These are phyloP conservation scores for Nothophytophthora sp. DNA, from an alignment of 352 stramenopile genomes.

Conservation along the genomic window DNA sequence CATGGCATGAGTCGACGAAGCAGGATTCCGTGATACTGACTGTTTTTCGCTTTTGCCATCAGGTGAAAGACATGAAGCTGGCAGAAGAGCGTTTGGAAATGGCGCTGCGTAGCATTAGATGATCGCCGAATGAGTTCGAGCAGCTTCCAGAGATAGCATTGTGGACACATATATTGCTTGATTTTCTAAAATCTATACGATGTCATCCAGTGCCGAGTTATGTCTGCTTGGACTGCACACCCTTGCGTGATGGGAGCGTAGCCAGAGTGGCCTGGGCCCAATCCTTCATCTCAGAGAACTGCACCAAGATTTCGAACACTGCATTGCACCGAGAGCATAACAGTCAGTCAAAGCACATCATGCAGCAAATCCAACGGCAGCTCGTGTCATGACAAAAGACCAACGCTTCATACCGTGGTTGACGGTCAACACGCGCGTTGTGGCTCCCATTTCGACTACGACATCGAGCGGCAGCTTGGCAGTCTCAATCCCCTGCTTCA, in stretches of 20 bases:
- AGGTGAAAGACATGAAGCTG: constrained; percentile 85
- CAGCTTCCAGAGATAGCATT: constrained; percentile 8
- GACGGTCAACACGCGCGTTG: constrained; percentile 85
- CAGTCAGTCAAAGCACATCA: no score
- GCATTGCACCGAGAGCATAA: not conserved
- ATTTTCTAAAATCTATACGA: constrained; percentile 16
- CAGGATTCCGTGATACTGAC: not conserved
- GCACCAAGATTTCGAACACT: constrained; percentile 85
- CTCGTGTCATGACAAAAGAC: not conserved
- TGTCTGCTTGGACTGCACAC: constrained; percentile 54
- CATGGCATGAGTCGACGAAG: not conserved
- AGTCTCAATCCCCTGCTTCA: constrained; percentile 89
- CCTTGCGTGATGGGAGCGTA: constrained; percentile 72
- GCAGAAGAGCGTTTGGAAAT: constrained; percentile 78
- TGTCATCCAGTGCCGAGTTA: not conserved
- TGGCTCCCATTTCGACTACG: constrained; percentile 67
- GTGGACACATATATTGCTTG: constrained; percentile 1
- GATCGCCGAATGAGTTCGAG: constrained; percentile 11
- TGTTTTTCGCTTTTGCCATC: not conserved
- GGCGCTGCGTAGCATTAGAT: constrained; percentile 70
- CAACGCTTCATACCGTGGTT: constrained; percentile 71
- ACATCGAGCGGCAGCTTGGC: constrained; percentile 92
- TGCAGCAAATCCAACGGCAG: not conserved
- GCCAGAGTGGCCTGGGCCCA: constrained; percentile 75
- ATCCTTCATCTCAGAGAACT: constrained; percentile 68